Evolutionary conservation across 176 grass and related monocot genomes (phyloP).

Genomic region (Phoenix roebelenii): DNA sequence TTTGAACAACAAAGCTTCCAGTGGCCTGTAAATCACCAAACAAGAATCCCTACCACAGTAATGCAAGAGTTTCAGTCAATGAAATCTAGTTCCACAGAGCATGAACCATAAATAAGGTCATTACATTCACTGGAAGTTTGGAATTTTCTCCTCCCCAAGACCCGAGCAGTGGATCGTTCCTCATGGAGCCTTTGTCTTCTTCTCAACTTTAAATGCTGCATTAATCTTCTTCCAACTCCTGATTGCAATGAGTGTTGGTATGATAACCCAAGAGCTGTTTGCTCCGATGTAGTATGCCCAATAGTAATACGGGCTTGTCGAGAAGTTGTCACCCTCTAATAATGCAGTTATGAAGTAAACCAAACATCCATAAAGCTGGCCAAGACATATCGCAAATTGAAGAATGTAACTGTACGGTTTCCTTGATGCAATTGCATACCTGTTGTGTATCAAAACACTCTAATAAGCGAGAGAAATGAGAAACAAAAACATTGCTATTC

Average conservation of each 20-base stretch:
- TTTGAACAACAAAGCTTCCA: no score
- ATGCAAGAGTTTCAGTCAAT: no score
- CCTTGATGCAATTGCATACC: slow-evolving; percentile 57
- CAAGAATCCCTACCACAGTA: no score
- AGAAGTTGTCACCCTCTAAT: slow-evolving; percentile 76
- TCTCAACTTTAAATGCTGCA: slow-evolving; percentile 33
- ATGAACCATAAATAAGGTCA: no score
- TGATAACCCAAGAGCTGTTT: slow-evolving; percentile 69
- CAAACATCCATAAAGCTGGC: slow-evolving; percentile 65
- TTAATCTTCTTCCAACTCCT: slow-evolving; percentile 73
- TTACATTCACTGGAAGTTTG: no score
- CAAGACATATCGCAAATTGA: slow-evolving; percentile 51
- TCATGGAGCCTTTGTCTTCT: slow-evolving; percentile 53
- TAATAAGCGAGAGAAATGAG: no score
- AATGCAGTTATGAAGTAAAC: slow-evolving; percentile 79
- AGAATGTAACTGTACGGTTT: slow-evolving; percentile 76
- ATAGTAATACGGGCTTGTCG: slow-evolving; percentile 47
- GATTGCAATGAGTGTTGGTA: slow-evolving; percentile 43
- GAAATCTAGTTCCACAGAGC: no score
- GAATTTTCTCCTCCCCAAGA: no score
- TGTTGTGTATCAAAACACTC: slow-evolving; percentile 14
- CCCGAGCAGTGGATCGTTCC: no score
- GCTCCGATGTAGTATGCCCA: slow-evolving; percentile 75
- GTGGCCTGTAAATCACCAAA: no score
- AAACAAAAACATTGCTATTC: no score